Evolutionary conservation across 2,329 filamentous ascomycete species (phyloP).

Genomic region (Emergomyces pasteurianus): DNA sequence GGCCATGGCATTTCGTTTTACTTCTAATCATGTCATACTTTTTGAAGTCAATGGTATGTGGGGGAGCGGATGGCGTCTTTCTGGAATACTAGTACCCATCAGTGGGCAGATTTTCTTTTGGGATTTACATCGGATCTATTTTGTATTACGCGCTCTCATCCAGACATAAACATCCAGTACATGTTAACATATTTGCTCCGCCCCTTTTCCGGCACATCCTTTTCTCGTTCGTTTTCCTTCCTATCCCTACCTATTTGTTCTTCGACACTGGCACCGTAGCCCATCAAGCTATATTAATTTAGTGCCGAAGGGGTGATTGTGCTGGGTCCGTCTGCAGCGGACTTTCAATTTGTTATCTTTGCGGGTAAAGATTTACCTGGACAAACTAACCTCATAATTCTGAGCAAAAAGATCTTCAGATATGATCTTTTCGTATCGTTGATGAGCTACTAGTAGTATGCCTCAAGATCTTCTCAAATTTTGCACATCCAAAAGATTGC

Average conservation of each 20-base stretch:
- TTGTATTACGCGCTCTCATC: background rate
- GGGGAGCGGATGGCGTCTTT: background rate
- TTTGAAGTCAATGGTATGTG: background rate
- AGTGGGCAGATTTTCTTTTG: background rate
- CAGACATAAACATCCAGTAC: background rate
- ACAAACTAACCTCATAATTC: background rate
- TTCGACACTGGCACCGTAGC: too few relatives aligned
- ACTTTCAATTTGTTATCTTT: background rate
- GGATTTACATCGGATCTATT: background rate
- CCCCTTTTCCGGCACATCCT: background rate
- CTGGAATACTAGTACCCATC: background rate
- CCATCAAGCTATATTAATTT: too few relatives aligned
- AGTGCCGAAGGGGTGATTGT: background rate
- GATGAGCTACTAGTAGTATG: too few relatives aligned
- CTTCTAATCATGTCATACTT: background rate
- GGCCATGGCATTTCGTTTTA: background rate
- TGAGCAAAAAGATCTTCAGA: background rate
- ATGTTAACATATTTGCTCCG: background rate
- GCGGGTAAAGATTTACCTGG: background rate
- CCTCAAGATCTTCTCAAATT: too few relatives aligned
- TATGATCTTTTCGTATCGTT: too few relatives aligned
- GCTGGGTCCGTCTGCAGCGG: background rate
- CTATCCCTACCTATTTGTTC: background rate
- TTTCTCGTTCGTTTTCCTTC: background rate
- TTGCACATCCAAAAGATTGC: too few relatives aligned